Evolutionary conservation across 1,284 basidiomycete genomes (phyloP).

Genomic region (Tilletia caries): DNA sequence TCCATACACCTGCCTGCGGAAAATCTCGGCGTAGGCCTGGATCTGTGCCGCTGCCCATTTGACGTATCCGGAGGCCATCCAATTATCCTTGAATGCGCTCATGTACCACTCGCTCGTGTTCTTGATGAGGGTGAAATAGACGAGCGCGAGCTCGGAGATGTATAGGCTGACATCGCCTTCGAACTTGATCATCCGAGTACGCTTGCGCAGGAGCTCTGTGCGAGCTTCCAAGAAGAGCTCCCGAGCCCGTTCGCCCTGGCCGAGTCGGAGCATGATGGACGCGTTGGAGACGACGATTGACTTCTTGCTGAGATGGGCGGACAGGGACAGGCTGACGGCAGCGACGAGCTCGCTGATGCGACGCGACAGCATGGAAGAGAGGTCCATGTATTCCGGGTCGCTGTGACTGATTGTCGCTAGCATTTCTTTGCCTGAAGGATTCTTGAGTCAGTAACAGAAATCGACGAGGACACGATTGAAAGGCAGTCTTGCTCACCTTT

Average conservation of each 20-base stretch:
- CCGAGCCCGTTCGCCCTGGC: slow-evolving; percentile 73
- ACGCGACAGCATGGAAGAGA: slow-evolving; percentile 24
- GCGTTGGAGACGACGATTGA: slow-evolving; percentile 70
- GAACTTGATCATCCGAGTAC: slow-evolving; percentile 79
- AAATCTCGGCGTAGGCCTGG: slow-evolving; percentile 76
- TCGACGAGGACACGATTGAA: neutral
- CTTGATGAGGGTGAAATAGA: slow-evolving; percentile 83
- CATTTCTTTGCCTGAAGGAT: slow-evolving; percentile 66
- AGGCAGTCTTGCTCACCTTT: slow-evolving; percentile 61
- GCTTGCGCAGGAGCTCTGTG: slow-evolving; percentile 68
- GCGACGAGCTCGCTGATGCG: slow-evolving; percentile 60
- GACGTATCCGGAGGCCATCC: slow-evolving; percentile 82
- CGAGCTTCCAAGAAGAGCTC: slow-evolving; percentile 79
- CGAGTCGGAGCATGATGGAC: slow-evolving; percentile 69
- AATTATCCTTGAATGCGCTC: slow-evolving; percentile 88
- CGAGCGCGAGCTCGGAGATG: slow-evolving; percentile 73
- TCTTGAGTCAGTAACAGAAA: neutral
- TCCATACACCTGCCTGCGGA: slow-evolving; percentile 83
- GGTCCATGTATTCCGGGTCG: slow-evolving; percentile 24
- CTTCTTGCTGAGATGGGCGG: slow-evolving; percentile 74
- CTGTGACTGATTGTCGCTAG: slow-evolving; percentile 60
- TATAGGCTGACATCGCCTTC: slow-evolving; percentile 81
- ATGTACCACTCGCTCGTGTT: slow-evolving; percentile 98
- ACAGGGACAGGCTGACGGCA: slow-evolving; percentile 71
- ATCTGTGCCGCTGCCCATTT: slow-evolving; percentile 89